Evolutionary conservation across 305 asterid species (phyloP).

Genomic region (Coffea humblotiana): DNA sequence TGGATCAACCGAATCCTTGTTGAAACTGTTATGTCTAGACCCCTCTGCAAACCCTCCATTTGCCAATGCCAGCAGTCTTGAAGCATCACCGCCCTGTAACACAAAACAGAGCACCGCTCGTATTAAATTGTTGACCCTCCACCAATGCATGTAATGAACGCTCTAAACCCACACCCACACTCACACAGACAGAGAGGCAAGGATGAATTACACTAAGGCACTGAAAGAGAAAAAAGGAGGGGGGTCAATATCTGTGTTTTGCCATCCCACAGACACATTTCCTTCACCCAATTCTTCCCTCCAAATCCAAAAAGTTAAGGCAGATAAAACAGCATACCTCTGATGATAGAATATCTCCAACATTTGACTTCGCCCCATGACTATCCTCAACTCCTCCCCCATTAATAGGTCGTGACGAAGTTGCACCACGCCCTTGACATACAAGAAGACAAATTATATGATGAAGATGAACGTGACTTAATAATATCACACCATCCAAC

Average conservation of each 20-base stretch:
- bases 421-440: conserved; percentile 45
- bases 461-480: conserved; percentile 20
- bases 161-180: not conserved
- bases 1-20: conserved; percentile 56
- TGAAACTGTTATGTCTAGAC: conserved; percentile 42
- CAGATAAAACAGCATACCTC: conserved; percentile 49
- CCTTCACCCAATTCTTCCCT: not conserved
- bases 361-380: conserved; percentile 43
- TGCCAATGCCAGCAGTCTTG: conserved; percentile 38
- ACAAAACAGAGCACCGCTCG: conserved; percentile 14
- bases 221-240: not conserved
- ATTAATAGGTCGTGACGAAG: conserved; percentile 43
- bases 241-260: not conserved
- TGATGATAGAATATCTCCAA: conserved; percentile 37
- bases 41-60: conserved; percentile 57
- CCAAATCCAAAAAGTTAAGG: not conserved
- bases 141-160: conserved; percentile 2
- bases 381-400: conserved; percentile 47
- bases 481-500: conserved; percentile 5
- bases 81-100: conserved; percentile 52
- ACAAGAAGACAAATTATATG: conserved; percentile 31
- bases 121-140: not conserved
- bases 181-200: no score
- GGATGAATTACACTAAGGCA: not conserved
- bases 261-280: not conserved